Base-by-base conservation (phyloP, 768 basidiomycete species). In the Suillus alpinus region DNA sequence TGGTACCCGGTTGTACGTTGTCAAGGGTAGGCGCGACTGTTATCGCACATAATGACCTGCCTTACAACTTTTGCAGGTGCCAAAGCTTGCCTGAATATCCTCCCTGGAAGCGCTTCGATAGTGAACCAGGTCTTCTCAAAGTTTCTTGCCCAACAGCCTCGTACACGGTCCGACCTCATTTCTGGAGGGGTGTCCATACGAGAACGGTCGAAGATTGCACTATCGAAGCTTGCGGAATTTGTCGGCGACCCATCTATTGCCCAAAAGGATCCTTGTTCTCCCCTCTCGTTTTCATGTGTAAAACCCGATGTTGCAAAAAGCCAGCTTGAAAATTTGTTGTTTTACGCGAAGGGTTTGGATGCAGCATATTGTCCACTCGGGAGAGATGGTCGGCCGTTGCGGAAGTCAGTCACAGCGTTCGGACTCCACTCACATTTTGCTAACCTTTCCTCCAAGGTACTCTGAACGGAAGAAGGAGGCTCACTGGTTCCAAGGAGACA, bases 201-300 rank as follows among this genome's bases (percentile, higher is more conserved):
- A 23, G 82, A 86, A 31, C 81, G 86, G 26, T 86, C 90, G 81
- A 69, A 72, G 51, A 66, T 65, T 3, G 90, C 89, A 0, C 71
- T 92, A 6, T 71, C 65, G 9, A 79, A 73, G 53, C 77, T 91
- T 39, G 79, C 85, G 10, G 78, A 83, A 34, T 72, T 88, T n/a
- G 76, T 75, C 16, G 74, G 71, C 18, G 78, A 83, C 64, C 70
- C 79, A 13, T 70, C 72, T 26, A 79, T 87, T 39, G 76, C 77
- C 10, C 68, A 74, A 12, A 81, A 84, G 31, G 79, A 87, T 66
- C 85, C 88, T 12, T 60, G 68, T n/a, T 89, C 83, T 6, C 76
- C 85, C 1, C 75, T 91, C 55, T 90, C 88, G 7, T 92, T 92
- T 67, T 88, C 82, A 12, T 85, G 85, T 64, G 77, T 88, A 36